A percentile compares a stretch with the other conserved stretches of the same genome.
Conservation (phyloP, 2,329 filamentous ascomycete species). For the Emmonsiellopsis sp. region DNA sequence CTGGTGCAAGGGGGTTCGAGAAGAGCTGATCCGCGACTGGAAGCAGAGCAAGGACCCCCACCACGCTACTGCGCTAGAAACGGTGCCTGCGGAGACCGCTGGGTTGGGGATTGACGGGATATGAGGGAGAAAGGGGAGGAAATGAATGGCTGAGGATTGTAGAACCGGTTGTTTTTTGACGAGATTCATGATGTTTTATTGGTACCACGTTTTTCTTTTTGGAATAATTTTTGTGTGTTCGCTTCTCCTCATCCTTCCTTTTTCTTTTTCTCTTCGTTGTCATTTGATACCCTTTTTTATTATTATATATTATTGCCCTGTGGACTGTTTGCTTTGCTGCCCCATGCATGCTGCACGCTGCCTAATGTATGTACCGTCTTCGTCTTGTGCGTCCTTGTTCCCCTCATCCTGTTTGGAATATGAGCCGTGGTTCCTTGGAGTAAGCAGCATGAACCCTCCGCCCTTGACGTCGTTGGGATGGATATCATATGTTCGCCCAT, state of each 20-base stretch:
- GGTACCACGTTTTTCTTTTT: constrained; percentile 9
- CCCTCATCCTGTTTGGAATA: neutral
- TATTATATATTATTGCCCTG: constrained; percentile 2
- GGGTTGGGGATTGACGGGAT: constrained; percentile 1
- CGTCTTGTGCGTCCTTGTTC: neutral
- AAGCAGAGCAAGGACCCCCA: constrained; percentile 20
- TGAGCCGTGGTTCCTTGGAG: neutral
- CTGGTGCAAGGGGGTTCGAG: constrained; percentile 75
- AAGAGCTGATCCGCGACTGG: constrained; percentile 73
- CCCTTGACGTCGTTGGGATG: too few species aligned
- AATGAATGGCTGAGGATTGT: neutral
- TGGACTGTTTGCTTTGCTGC: neutral
- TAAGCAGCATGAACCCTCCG: too few species aligned
- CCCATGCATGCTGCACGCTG: constrained; percentile 7
- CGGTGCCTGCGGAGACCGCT: neutral
- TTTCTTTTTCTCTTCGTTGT: neutral
- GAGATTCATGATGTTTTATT: constrained; percentile 8
- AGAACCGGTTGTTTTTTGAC: neutral
- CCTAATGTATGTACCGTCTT: neutral
- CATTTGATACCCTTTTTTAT: constrained; percentile 13
- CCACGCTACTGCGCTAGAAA: neutral
- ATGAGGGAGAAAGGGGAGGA: neutral
- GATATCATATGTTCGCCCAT: too few species aligned
- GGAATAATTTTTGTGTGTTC: neutral
- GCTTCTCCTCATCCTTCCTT: too few species aligned